These are phyloP conservation scores for Endotrypanum monterogeii DNA, from an alignment of 208 protist species.

Conservation along the genomic window DNA sequence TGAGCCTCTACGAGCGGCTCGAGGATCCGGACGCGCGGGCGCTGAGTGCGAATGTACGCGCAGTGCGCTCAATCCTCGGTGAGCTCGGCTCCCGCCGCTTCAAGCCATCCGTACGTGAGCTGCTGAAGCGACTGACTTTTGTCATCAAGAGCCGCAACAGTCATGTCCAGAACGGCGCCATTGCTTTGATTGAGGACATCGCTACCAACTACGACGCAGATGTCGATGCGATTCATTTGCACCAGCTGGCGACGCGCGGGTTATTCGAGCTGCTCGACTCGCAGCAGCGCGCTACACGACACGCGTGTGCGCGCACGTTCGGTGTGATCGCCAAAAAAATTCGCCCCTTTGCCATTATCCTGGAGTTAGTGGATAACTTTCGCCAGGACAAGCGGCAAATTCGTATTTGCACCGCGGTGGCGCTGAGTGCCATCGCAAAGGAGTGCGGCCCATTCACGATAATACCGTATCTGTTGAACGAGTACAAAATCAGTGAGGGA, in stretches of 20 bases:
- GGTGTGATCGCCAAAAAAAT: constrained; percentile 99
- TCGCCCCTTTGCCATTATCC: constrained; percentile 98
- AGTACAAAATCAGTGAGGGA: constrained; percentile 98
- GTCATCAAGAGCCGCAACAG: constrained; percentile 99
- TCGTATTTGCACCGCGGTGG: constrained; percentile 99
- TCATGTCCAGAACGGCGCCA: constrained; percentile 98
- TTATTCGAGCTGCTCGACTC: constrained; percentile 99
- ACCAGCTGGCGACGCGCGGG: constrained; percentile 98
- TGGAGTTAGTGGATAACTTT: constrained; percentile 99
- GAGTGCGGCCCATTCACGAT: constrained; percentile 99
- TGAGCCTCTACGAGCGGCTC: constrained; percentile 98
- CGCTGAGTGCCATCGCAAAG: constrained; percentile 99
- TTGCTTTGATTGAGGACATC: constrained; percentile 98
- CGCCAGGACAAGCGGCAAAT: constrained; percentile 99
- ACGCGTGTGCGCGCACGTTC: constrained; percentile 97
- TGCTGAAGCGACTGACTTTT: constrained; percentile 97
- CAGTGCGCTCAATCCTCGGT: constrained; percentile 97
- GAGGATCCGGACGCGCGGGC: constrained; percentile 97
- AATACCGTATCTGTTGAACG: constrained; percentile 99
- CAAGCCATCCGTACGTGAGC: constrained; percentile 95
- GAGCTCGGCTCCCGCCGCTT: constrained; percentile 97
- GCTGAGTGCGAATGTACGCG: constrained; percentile 96
- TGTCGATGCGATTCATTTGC: constrained; percentile 90
- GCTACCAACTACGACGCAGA: constrained; percentile 85
- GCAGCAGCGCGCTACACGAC: constrained; percentile 96